Evolutionary conservation across 768 basidiomycete species (phyloP).

Genomic region (Gymnopilus dilepis): DNA sequence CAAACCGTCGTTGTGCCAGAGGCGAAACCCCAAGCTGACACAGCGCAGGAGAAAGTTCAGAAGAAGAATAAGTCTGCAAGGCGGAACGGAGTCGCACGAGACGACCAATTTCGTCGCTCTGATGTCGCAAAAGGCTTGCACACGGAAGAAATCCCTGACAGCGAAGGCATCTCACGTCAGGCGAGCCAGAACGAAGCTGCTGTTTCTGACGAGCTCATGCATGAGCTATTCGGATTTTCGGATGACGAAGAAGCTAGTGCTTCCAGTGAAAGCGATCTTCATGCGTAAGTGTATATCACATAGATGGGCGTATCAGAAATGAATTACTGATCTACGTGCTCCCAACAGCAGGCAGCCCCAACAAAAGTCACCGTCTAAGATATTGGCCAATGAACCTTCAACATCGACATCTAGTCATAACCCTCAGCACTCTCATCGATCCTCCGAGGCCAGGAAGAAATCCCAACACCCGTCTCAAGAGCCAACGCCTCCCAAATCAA

Average conservation of each 20-base stretch:
- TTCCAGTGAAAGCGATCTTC: background rate
- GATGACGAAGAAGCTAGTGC: constrained; percentile 17
- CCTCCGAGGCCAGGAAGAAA: background rate
- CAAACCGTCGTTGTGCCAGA: background rate
- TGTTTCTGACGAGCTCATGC: constrained; percentile 14
- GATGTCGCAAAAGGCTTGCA: background rate
- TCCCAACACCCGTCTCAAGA: constrained; percentile 8
- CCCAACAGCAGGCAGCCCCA: background rate
- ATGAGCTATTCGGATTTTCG: constrained; percentile 19
- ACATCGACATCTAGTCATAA: background rate
- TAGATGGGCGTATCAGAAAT: background rate
- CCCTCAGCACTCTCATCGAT: background rate
- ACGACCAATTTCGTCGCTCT: no score
- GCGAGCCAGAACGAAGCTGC: background rate
- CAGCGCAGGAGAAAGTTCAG: background rate
- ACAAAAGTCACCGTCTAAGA: background rate
- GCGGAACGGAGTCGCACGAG: no score
- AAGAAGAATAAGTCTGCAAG: background rate
- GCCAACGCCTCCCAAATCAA: constrained; percentile 11
- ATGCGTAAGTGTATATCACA: constrained; percentile 6
- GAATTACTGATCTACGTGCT: background rate
- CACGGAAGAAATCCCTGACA: background rate
- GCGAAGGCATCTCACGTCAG: background rate
- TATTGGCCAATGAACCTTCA: background rate
- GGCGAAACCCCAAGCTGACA: background rate